Base-by-base conservation (phyloP, 345 rosid species). In the Cardamine chenopodiifolia region DNA sequence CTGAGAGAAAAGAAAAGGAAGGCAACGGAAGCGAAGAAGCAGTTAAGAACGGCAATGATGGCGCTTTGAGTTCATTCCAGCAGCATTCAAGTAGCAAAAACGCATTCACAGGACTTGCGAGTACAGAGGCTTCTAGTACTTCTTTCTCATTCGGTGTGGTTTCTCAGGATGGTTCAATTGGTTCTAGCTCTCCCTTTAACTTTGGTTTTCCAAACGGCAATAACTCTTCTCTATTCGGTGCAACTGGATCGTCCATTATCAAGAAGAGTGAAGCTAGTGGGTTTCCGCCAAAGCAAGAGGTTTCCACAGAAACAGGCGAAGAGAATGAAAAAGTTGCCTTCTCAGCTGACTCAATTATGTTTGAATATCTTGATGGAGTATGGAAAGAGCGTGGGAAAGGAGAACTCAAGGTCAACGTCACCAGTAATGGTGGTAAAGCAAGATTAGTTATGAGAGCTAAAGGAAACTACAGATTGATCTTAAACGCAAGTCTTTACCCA, bases 311-410 rank as follows among this genome's bases (percentile, higher is more conserved):
- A 86, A 94, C 97, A 0, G 98, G 98, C 32, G 97, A 95, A 84
- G 99, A 95, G 79, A 89, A 95, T 28, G 99, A 92, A 84, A 81
- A 37, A 77, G 91, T 80, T 18, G 89, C 74, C 64, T 95, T 92
- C 82, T 71, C 90, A 7, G 88, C 99, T 59, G 97, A 90, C 57
- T 87, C 97, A 2, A 78, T 84, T 26, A 66, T 90, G 79, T 95
- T 90, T 71, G 99, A 95, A 66, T 95, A 61, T 73, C 56, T 80
- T 6, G 89, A 88, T 64, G 88, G 91, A 22, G 76, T 80, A 39
- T 95, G 99, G 99, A 95, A 90, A 86, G 99, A 95, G 79, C 97
- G 99, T 13, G 99, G 99, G 7, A 92, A 95, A 84, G 98, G 99
- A 74, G 99, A 86, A 66, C 71, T 92, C 53, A 95, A 88, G 82